Evolutionary conservation across 202 grass and related monocot species (phyloP), one percentile per base, ranked within the genome.

Genomic region (Setaria viridis): DNA sequence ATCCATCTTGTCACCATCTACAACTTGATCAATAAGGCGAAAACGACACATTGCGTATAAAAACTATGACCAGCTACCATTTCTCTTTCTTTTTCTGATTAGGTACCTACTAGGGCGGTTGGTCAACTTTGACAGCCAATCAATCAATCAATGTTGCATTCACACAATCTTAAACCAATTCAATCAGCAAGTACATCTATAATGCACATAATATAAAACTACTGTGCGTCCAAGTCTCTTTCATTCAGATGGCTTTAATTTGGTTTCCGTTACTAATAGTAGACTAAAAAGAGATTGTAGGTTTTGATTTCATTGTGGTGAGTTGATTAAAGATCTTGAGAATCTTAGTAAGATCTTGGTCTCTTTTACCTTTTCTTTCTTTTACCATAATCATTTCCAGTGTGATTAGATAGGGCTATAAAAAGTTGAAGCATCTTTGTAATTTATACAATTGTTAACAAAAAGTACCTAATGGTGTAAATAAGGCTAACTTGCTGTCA

Each of bases 101-200:
- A 64, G 72, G 73, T 83, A 54, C 15, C 65, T 62, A 49, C 71
- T 34, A 62, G 86, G 86, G 72, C 86, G 55, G 80, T 71, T 83
- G 80, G 86, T 88, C 80, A 83, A 88, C 86, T 83, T 77, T 6
- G 43, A 49, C 62, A 77, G 32, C 51, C 72, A 70, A 70, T 83
- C 21, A 39, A 87, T 55, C 51, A 82, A 68, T 70, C 2, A 43
- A 45, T 62, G 25, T 57, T 76, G 48, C 25, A 30, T 87, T 68
- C 80, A 76, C 68, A 81, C 62, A 76, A 75, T 51, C 60, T 76
- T 58, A 67, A 76, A 85, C 34, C 63, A 64, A 45, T 55, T 42
- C 57, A 49, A 79, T 72, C 32, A 65, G 43, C 53, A 78, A 41
- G 47, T 17, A 41, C 19, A 49, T 35, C 1, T 35, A 35, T 62